These are phyloP conservation scores for Stagonosporopsis cucurbitacearum DNA, from an alignment of 2,329 filamentous ascomycete species.

Conservation along the genomic window DNA sequence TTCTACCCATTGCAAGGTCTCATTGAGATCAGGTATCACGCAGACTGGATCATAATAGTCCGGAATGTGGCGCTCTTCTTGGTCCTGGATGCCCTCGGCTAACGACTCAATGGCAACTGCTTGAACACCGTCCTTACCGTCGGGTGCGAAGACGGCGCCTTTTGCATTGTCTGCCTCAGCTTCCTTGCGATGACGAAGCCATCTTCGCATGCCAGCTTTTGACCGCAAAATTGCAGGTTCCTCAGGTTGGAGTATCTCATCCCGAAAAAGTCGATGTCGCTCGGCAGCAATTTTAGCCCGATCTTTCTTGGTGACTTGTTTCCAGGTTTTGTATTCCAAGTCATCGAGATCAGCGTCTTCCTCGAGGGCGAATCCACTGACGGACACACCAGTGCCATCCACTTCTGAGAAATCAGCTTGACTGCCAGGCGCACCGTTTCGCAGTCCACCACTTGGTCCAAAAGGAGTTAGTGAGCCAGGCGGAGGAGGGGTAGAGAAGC, in stretches of 20 bases:
- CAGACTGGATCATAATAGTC: slow-evolving; percentile 94
- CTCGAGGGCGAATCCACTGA: slow-evolving; percentile 70
- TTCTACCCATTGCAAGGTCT: slow-evolving; percentile 83
- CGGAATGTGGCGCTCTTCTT: slow-evolving; percentile 81
- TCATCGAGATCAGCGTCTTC: slow-evolving; percentile 88
- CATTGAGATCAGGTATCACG: slow-evolving; percentile 81
- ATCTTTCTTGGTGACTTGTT: slow-evolving; percentile 97
- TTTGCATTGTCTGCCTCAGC: slow-evolving; percentile 57
- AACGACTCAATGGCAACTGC: slow-evolving; percentile 72
- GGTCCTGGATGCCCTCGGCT: slow-evolving; percentile 88
- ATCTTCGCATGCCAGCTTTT: slow-evolving; percentile 88
- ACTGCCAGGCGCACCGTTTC: slow-evolving; percentile 65
- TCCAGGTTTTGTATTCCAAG: slow-evolving; percentile 94
- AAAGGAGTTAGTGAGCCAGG: slow-evolving; percentile 78
- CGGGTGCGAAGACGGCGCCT: slow-evolving; percentile 55
- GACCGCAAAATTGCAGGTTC: slow-evolving; percentile 85
- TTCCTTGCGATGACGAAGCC: slow-evolving; percentile 78
- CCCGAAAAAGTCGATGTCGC: slow-evolving; percentile 83
- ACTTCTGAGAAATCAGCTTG: slow-evolving; percentile 87
- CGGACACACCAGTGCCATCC: slow-evolving; percentile 71
- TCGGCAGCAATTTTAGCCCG: slow-evolving; percentile 86
- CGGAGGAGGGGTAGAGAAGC: slow-evolving; percentile 85
- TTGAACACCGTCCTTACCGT: slow-evolving; percentile 56
- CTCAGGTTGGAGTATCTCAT: slow-evolving; percentile 82
- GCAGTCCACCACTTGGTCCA: slow-evolving; percentile 70